Evolutionary conservation across 1,284 basidiomycete genomes (phyloP), one percentile per base, ranked within the genome.

Genomic region (Sporisorium reilianum): DNA sequence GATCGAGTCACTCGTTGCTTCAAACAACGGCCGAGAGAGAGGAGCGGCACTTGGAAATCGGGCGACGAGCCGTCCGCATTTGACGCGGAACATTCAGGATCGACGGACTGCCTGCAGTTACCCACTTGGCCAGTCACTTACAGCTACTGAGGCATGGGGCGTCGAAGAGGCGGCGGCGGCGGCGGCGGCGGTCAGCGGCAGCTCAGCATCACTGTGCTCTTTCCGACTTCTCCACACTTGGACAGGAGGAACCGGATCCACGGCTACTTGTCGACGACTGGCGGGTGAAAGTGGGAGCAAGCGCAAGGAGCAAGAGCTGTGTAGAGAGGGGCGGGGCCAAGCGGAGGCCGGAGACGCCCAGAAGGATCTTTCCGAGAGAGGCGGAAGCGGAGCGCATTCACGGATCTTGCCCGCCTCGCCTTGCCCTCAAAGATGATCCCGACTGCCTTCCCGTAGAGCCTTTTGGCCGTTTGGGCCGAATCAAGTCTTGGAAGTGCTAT

Each of bases 331-430:
- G 49, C 32, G 46, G 38, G 28, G 42, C 42, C 48, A 23, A 30
- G 55, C 49, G 53, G 53, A 55, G 38, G 30, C 54, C 34, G 62
- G 22, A 20, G 18, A 45, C 41, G 41, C 30, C 32, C 5, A 2
- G 20, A 59, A 65, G 63, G 63, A 65, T 58, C 63, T 65, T 65
- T 65, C 63, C 63, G 63, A 56, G 34, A 20, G 12, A 34, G 46
- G 46, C 25, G 26, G 25, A 49, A 55, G 36, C 54, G 44, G 44
- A 51, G 48, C 30, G 51, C 59, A 63, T 64, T 64, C 61, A 64
- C 61, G 54, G 54, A 57, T 30, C 54, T 56, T 32, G 54, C 42
- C 36, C 23, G 9, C 32, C n/a, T n/a, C n/a, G n/a, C n/a, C n/a
- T n/a, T n/a, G n/a, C n/a, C n/a, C n/a, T n/a, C n/a, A n/a, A n/a